Conservation (phyloP, 192 early-diverging fungal species). For the Coemansia erecta region DNA sequence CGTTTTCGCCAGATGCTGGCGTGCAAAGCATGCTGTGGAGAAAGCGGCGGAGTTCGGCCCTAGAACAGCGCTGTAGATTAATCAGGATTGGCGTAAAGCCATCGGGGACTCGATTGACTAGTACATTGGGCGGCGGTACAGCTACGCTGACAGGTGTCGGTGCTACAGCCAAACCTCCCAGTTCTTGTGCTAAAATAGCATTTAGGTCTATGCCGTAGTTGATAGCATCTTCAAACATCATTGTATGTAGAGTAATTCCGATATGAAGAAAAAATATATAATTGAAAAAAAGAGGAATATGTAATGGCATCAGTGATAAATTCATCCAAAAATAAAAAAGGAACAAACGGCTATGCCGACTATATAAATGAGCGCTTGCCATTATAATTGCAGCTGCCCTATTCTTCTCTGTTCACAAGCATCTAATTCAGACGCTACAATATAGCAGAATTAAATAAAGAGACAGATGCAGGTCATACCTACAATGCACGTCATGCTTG, state of each 20-base stretch:
- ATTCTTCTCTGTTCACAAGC: too few species aligned
- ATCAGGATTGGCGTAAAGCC: constrained; percentile 46
- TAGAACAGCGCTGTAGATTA: constrained; percentile 40
- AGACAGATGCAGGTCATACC: constrained; percentile 10
- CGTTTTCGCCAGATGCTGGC: constrained; percentile 2
- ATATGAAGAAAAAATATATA: not conserved
- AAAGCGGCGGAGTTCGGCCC: constrained; percentile 29
- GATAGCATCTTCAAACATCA: constrained; percentile 29
- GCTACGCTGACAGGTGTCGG: constrained; percentile 23
- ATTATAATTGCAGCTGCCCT: not conserved
- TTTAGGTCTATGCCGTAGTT: constrained; percentile 29
- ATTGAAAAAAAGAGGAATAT: not conserved
- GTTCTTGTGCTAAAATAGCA: constrained; percentile 36
- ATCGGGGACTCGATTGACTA: constrained; percentile 42
- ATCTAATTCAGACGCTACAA: too few species aligned
- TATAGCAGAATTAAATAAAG: constrained; percentile 2
- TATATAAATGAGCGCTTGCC: not conserved
- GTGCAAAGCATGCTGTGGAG: constrained; percentile 44
- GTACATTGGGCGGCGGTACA: constrained; percentile 23
- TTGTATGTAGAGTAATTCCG: not conserved
- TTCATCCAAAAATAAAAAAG: constrained; percentile 1
- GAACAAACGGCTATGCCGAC: constrained; percentile 1
- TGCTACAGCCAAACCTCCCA: constrained; percentile 28
- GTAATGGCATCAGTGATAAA: not conserved
- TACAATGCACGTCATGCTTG: constrained; percentile 1